Base-by-base conservation (phyloP, 163 green algal species). In the Scenedesmus sp. region DNA sequence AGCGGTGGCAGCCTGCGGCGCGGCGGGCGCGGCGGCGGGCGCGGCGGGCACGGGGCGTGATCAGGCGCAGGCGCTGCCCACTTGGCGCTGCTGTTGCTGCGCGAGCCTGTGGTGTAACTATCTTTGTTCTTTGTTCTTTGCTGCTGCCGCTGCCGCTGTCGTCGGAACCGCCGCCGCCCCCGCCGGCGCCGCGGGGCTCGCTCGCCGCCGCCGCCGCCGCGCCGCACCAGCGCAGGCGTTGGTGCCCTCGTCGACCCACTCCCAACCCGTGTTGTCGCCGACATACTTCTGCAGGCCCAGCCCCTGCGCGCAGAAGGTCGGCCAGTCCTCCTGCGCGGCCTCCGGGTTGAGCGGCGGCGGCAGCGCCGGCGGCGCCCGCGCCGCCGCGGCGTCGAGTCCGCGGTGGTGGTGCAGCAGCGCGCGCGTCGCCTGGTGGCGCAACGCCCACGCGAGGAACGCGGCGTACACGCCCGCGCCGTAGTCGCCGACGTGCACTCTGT, bases 171-270 rank as follows among this genome's bases (percentile, higher is more conserved):
- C n/a, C n/a, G n/a, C n/a, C n/a, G n/a, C n/a, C n/a, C n/a, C n/a
- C n/a, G n/a, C n/a, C n/a, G n/a, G n/a, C n/a, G n/a, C n/a, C n/a
- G n/a, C n/a, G n/a, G n/a, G n/a, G n/a, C n/a, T n/a, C n/a, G n/a
- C n/a, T n/a, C n/a, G n/a, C n/a, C n/a, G n/a, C n/a, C n/a, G n/a
- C n/a, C n/a, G n/a, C n/a, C n/a, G n/a, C n/a, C n/a, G n/a, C n/a
- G n/a, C n/a, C n/a, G n/a, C n/a, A n/a, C n/a, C n/a, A n/a, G n/a
- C 39, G 36, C 65, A 78, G 6, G 66, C 66, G 28, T 66, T 83
- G 15, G 31, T 83, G 34, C 77, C 66, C 50, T 83, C 74, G 45
- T 81, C 74, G 7, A 81, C 74, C 62, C 62, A 81, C 17, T 69
- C 4, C 74, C 74, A 81, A 18, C 50, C 62, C 2, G 48, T 50